Conservation (phyloP, 2,329 filamentous ascomycete species). For the Coniochaeta ligniaria region DNA sequence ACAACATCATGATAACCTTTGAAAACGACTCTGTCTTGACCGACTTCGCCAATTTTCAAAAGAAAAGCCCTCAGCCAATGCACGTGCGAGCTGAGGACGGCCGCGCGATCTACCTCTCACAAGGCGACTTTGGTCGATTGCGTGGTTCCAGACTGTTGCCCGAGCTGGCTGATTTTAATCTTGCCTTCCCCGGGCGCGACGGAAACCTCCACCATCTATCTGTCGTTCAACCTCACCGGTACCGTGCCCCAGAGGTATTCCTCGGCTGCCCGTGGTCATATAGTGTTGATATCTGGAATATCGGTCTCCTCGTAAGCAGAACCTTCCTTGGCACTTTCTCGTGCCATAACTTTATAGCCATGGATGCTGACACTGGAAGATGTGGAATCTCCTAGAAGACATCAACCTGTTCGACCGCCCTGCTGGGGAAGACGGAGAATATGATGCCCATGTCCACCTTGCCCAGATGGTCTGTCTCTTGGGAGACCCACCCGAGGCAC, state of each 20-base stretch:
- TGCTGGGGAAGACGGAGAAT: neutral
- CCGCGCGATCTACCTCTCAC: neutral
- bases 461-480: slow-evolving; percentile 1
- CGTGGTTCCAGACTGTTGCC: neutral
- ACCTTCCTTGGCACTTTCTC: too few species aligned
- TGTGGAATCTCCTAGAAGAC: slow-evolving; percentile 1
- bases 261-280: neutral
- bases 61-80: neutral
- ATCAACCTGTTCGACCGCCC: neutral
- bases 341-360: too few species aligned
- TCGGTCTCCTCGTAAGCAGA: slow-evolving; percentile 12
- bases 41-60: neutral
- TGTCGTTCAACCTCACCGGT: neutral
- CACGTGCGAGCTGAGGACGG: neutral
- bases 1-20: neutral
- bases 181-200: neutral
- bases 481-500: neutral
- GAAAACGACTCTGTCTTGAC: neutral
- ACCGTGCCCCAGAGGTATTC: neutral
- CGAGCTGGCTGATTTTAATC: neutral
- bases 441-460: neutral
- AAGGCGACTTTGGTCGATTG: neutral
- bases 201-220: neutral
- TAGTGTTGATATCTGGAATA: slow-evolving; percentile 12
- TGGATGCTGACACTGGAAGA: neutral